Conservation (phyloP, 116 monocot genomes). For the Cymodocea nodosa region DNA sequence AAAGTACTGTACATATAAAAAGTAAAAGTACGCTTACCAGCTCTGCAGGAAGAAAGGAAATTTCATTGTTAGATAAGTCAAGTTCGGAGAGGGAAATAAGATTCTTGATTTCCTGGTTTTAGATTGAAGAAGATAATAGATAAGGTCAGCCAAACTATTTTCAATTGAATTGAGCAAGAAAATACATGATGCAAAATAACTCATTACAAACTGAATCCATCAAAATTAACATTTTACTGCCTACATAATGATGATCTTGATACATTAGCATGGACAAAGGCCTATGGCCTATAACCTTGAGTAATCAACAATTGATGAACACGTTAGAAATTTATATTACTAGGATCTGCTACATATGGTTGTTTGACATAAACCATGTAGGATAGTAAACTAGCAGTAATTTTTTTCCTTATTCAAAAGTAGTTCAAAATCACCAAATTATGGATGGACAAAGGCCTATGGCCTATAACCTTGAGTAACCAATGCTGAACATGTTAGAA, state of each 20-base stretch:
- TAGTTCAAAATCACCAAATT: too few species aligned
- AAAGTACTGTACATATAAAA: too few species aligned
- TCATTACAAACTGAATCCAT: neutral
- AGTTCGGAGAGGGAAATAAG: constrained; percentile 67
- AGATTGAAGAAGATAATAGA: neutral
- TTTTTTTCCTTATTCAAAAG: too few species aligned
- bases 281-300: too few species aligned
- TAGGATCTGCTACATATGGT: neutral
- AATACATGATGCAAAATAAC: too few species aligned
- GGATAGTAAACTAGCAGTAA: neutral
- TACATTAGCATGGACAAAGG: too few species aligned
- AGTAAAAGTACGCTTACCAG: constrained; percentile 29
- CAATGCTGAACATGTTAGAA: neutral
- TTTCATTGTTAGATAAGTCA: constrained; percentile 63
- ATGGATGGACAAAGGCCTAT: too few species aligned
- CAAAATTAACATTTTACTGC: too few species aligned
- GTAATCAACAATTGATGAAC: neutral
- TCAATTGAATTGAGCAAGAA: neutral
- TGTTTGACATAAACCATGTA: neutral
- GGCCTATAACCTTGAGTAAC: neutral
- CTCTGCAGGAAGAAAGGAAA: constrained; percentile 67
- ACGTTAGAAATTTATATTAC: neutral
- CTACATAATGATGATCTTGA: too few species aligned
- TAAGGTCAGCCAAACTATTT: neutral
- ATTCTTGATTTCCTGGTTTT: constrained; percentile 58